phyloP scores from a whole-genome alignment of 2,329 filamentous ascomycete species.

The Nigrospora osmanthi region DNA sequence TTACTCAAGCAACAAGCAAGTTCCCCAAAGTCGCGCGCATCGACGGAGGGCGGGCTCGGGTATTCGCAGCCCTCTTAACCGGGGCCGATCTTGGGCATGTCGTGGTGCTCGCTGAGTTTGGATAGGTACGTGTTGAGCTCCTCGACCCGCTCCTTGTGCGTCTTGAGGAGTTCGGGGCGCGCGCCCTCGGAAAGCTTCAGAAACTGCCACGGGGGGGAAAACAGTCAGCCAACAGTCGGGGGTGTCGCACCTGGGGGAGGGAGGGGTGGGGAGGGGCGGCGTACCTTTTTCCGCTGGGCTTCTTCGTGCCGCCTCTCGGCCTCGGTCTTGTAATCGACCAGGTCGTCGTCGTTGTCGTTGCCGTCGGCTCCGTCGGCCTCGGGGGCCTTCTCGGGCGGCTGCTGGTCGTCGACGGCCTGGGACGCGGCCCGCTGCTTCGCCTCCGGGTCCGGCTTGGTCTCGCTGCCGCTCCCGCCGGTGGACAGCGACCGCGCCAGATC shows the following conservation, averaged over 20 bases:
- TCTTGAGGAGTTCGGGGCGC: slow-evolving; percentile 77
- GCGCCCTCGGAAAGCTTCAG: slow-evolving; percentile 64
- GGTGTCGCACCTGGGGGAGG: not conserved
- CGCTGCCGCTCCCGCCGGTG: slow-evolving; percentile 13
- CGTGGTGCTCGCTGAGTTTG: slow-evolving; percentile 90
- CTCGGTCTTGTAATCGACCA: slow-evolving; percentile 63
- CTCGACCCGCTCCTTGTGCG: slow-evolving; percentile 93
- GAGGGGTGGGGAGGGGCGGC: slow-evolving; percentile 27
- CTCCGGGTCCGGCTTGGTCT: slow-evolving; percentile 22
- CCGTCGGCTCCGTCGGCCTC: no score
- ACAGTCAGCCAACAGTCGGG: not conserved
- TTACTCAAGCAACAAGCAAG: no score
- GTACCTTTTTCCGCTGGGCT: slow-evolving; percentile 68
- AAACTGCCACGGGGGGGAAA: slow-evolving; percentile 42
- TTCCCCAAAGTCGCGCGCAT: no score
- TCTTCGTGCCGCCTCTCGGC: slow-evolving; percentile 78
- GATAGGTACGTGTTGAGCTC: slow-evolving; percentile 92
- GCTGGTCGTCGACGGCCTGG: slow-evolving; percentile 7
- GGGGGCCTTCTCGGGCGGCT: slow-evolving; percentile 16
- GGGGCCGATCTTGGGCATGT: slow-evolving; percentile 72
- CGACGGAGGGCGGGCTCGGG: no score
- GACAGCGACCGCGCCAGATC: slow-evolving; percentile 40
- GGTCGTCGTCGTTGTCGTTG: slow-evolving; percentile 19
- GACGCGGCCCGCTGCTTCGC: slow-evolving; percentile 12
- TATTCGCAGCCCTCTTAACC: slow-evolving; percentile 28